Percentiles rank a stretch among this genome's conserved stretches.
These are phyloP conservation scores for Magnusiomyces fungicola DNA, from an alignment of 1,139 yeast genomes.

Conservation along the genomic window DNA sequence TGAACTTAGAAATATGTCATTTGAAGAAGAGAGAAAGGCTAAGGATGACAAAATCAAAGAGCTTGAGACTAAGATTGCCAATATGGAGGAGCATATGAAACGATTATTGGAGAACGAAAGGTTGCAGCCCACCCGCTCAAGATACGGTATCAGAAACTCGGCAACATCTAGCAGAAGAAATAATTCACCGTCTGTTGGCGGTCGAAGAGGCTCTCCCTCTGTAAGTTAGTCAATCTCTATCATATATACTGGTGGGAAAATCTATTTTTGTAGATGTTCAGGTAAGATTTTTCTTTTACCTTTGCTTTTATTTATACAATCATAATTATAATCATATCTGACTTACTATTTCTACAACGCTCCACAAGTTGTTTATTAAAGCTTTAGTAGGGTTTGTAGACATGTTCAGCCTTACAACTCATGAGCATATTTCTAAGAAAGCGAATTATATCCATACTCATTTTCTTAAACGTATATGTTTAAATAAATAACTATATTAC, in stretches of 20 bases:
- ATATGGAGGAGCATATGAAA: constrained; percentile 32
- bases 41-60: constrained; percentile 29
- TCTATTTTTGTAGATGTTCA: no score
- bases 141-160: constrained; percentile 29
- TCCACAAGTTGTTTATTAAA: no score
- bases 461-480: no score
- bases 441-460: no score
- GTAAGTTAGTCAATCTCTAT: no score
- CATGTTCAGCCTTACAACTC: no score
- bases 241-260: no score
- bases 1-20: constrained; percentile 23
- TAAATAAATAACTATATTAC: no score
- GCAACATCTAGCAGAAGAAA: constrained; percentile 26
- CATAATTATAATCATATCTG: neutral
- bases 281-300: no score
- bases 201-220: neutral
- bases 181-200: constrained; percentile 22
- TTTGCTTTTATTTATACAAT: no score
- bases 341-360: neutral
- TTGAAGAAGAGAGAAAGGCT: constrained; percentile 27
- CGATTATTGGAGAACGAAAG: constrained; percentile 30
- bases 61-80: constrained; percentile 23
- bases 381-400: no score
- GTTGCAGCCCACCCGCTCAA: constrained; percentile 24
- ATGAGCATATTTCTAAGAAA: no score